phyloP scores from a whole-genome alignment of 2,329 filamentous ascomycete species.

The Hypocreales sp. region DNA sequence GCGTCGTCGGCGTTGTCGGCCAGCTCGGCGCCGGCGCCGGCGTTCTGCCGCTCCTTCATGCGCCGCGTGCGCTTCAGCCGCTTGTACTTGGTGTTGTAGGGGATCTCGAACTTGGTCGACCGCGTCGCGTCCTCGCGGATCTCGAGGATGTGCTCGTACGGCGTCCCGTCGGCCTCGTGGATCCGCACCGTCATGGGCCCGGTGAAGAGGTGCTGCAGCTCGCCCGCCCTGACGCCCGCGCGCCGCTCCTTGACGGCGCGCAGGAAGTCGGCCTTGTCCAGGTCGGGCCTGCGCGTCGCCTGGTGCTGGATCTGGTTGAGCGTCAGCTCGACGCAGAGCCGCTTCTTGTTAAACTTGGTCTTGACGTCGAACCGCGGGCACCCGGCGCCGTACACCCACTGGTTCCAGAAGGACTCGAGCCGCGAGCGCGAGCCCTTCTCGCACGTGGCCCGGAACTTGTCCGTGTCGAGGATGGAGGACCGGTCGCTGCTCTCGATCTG shows the following conservation, averaged over 20 bases:
- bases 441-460: constrained; percentile 66
- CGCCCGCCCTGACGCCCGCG: constrained; percentile 50
- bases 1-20: constrained; percentile 56
- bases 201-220: constrained; percentile 68
- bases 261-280: constrained; percentile 65
- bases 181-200: constrained; percentile 97
- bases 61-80: constrained; percentile 77
- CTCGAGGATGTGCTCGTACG: constrained; percentile 94
- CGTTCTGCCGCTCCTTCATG: constrained; percentile 56
- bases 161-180: constrained; percentile 93
- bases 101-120: constrained; percentile 70
- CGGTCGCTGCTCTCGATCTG: constrained; percentile 46
- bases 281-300: constrained; percentile 21
- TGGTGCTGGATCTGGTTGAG: constrained; percentile 60
- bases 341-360: constrained; percentile 95
- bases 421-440: constrained; percentile 81
- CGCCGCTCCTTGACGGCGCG: constrained; percentile 70
- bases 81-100: constrained; percentile 99
- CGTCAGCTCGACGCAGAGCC: constrained; percentile 82
- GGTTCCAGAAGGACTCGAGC: constrained; percentile 79
- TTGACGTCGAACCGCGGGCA: constrained; percentile 78
- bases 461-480: constrained; percentile 59
- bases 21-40: constrained; percentile 44
- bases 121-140: constrained; percentile 76
- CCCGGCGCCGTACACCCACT: constrained; percentile 81